phyloP scores from a whole-genome alignment of 2,329 filamentous ascomycete genomes.

The Dichotomopilus funicola region DNA sequence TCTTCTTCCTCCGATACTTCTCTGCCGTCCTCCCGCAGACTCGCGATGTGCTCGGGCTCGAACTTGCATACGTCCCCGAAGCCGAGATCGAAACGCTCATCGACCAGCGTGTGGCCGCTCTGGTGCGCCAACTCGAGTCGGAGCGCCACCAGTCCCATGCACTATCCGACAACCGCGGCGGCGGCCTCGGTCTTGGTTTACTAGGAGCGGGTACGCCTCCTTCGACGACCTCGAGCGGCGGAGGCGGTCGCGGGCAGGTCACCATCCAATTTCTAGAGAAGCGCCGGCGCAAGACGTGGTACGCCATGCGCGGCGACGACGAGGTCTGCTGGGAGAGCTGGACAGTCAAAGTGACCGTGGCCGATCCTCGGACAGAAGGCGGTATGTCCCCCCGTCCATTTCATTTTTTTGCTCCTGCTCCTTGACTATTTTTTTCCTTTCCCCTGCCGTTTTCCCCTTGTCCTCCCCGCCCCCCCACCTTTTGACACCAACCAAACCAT shows the following conservation, averaged over 20 bases:
- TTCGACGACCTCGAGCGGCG: neutral
- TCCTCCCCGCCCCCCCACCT: constrained; percentile 2
- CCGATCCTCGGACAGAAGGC: constrained; percentile 79
- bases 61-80: constrained; percentile 82
- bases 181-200: constrained; percentile 34
- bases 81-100: constrained; percentile 90
- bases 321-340: constrained; percentile 97
- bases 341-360: constrained; percentile 89
- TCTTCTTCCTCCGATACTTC: constrained; percentile 99
- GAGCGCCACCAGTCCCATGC: constrained; percentile 36
- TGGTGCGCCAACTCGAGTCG: constrained; percentile 70
- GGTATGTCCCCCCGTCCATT: neutral
- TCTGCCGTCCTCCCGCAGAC: constrained; percentile 75
- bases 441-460: constrained; percentile 2
- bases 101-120: constrained; percentile 72
- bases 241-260: constrained; percentile 59
- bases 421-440: neutral
- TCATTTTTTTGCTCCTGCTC: neutral
- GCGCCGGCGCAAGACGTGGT: constrained; percentile 72
- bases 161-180: constrained; percentile 19
- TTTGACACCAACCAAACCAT: neutral
- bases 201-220: neutral
- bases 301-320: constrained; percentile 69
- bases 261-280: constrained; percentile 94
- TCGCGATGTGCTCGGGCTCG: constrained; percentile 84